Base-by-base conservation (phyloP, 768 basidiomycete genomes). In the Leccinellum albellum region DNA sequence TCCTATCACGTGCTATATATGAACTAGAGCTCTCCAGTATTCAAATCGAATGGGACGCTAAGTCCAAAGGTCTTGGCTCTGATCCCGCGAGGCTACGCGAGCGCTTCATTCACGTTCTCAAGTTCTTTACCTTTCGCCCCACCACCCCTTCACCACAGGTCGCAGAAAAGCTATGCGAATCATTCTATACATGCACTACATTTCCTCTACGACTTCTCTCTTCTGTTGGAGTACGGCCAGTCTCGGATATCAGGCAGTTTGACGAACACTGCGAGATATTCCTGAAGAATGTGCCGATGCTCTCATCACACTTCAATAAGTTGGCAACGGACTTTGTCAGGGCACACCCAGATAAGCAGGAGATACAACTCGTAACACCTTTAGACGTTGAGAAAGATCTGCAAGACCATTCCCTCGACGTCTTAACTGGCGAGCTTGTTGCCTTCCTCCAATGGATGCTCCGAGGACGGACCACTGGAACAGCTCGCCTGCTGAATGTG, bases 91-190 rank as follows among this genome's bases (percentile, higher is more conserved):
- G 1, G 42, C 31, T 35, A 20, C 31, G 3, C 15, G 20, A 6
- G 14, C 52, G 21, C 7, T 53, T 53, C 29, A 24, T 53, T 3
- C 51, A 58, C 7, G 20, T 61, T 14, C 51, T 61, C 35, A 50
- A 55, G 33, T 61, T 61, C 51, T 61, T 61, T 33, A 32, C 54
- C 2, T 51, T 61, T n/a, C 17, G 33, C 15, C n/a, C 26, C 29
- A 58, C 60, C 46, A 94, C 94, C 0, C 95, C 95, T 1, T 91
- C 42, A 5, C 42, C 2, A 1, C 81, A 87, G 37, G 90, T 97
- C 21, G 85, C 90, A 0, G 73, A 71, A 14, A 70, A 82, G n/a
- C 79, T 95, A 53, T 86, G 90, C 65, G 72, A 77, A 1, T 84
- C 88, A 2, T 97, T 97, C 74, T 97, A 94, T 70, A 69, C 76